Percentiles rank a stretch among this genome's conserved stretches.
Conservation (phyloP, 805 yeast species). For the Saccharomycopsis fermentans region DNA sequence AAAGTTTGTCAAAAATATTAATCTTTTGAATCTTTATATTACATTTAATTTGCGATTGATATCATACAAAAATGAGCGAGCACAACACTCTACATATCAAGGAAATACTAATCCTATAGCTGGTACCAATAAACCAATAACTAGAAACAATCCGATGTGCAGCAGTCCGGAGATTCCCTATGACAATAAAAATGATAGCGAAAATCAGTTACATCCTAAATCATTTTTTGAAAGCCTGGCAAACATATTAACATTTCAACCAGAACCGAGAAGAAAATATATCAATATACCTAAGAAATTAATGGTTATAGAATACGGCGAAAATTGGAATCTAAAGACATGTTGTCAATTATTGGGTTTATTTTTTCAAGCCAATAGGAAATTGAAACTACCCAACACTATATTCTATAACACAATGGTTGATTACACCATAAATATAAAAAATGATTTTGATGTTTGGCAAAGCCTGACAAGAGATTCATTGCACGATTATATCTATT, state of each 20-base stretch:
- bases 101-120: background rate
- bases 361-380: constrained; percentile 38
- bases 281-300: constrained; percentile 21
- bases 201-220: background rate
- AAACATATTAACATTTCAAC: constrained; percentile 13
- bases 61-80: background rate
- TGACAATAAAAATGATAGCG: background rate
- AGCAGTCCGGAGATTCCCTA: background rate
- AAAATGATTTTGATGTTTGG: constrained; percentile 81
- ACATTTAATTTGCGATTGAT: constrained; percentile 54
- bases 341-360: constrained; percentile 51
- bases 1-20: constrained; percentile 45
- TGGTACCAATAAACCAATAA: background rate
- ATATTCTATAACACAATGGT: constrained; percentile 69
- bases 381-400: constrained; percentile 29
- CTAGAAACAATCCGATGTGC: background rate
- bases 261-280: constrained; percentile 17
- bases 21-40: constrained; percentile 62
- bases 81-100: background rate
- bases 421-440: constrained; percentile 60
- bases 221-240: constrained; percentile 1
- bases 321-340: constrained; percentile 71
- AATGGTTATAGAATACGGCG: constrained; percentile 51
- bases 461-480: constrained; percentile 33
- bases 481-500: constrained; percentile 13